These are phyloP conservation scores for Tetraselmis chui DNA, from an alignment of 139 green algal species.

Conservation along the genomic window DNA sequence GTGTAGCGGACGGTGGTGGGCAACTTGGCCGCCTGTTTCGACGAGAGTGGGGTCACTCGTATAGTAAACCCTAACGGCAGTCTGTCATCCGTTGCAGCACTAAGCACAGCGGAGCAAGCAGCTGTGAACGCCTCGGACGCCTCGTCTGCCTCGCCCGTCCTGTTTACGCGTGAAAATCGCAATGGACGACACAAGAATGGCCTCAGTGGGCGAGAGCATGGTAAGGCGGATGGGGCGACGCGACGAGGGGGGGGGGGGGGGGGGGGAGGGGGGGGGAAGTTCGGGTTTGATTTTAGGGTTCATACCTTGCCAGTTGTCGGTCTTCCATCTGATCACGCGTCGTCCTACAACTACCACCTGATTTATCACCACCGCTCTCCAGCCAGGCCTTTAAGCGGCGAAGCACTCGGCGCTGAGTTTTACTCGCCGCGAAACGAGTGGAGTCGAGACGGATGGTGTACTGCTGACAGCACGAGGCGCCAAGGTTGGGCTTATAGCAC, in stretches of 20 bases:
- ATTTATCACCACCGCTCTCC: neutral
- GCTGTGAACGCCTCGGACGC: neutral
- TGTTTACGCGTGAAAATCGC: slow-evolving; percentile 1
- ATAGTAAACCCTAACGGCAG: neutral
- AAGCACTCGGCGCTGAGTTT: neutral
- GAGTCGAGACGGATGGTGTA: slow-evolving; percentile 43
- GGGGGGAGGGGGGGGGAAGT: neutral
- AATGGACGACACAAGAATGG: neutral
- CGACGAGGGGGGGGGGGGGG: neutral
- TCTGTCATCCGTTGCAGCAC: neutral
- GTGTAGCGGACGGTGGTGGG: neutral
- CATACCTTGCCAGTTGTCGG: too few species aligned
- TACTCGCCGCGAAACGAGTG: neutral
- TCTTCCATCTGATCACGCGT: too few species aligned
- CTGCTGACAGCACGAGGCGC: slow-evolving; percentile 35
- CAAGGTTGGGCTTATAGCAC: slow-evolving; percentile 36
- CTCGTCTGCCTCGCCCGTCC: too few species aligned
- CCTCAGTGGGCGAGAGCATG: slow-evolving; percentile 31
- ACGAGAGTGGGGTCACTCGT: neutral
- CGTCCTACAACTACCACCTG: too few species aligned
- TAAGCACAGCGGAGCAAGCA: neutral
- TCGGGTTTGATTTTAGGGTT: too few species aligned
- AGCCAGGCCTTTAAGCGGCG: neutral
- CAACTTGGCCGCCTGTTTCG: neutral
- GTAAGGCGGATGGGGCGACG: neutral